These are phyloP conservation scores for Parmales sp. DNA, from an alignment of 108 stramenopile species.

Conservation along the genomic window DNA sequence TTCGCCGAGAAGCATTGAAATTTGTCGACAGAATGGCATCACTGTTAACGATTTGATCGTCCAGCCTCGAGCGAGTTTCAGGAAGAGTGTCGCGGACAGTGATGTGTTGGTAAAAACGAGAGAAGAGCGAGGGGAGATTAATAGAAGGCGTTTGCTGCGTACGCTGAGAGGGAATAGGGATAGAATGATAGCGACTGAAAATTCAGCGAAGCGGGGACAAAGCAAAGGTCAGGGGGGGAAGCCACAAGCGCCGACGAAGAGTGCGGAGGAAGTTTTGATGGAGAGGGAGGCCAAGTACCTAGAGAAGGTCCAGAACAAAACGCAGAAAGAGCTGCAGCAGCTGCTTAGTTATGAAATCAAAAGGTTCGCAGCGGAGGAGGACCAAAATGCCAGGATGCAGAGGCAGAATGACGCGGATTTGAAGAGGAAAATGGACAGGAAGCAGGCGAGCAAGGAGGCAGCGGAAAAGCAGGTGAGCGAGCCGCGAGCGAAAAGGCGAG, in stretches of 20 bases:
- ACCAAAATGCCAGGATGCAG: too few relatives aligned
- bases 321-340: conserved; percentile 11
- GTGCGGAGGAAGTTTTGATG: conserved; percentile 6
- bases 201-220: not conserved
- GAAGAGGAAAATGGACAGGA: too few relatives aligned
- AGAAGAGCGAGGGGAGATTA: not conserved
- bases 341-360: conserved; percentile 1
- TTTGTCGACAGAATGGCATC: not conserved
- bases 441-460: too few relatives aligned
- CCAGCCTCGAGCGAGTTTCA: not conserved
- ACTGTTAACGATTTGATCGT: not conserved
- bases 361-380: not conserved
- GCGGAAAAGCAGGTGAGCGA: too few relatives aligned
- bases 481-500: too few relatives aligned
- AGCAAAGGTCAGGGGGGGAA: not conserved
- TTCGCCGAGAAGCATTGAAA: not conserved
- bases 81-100: not conserved
- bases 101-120: not conserved
- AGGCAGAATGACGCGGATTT: too few relatives aligned
- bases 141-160: not conserved
- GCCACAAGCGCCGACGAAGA: not conserved
- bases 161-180: not conserved
- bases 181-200: not conserved
- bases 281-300: conserved; percentile 14
- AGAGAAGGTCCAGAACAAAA: conserved; percentile 5